Percentiles rank a stretch among this genome's conserved stretches.
Evolutionary conservation across 352 stramenopile genomes (phyloP).

Genomic region (Peronospora belbahrii): DNA sequence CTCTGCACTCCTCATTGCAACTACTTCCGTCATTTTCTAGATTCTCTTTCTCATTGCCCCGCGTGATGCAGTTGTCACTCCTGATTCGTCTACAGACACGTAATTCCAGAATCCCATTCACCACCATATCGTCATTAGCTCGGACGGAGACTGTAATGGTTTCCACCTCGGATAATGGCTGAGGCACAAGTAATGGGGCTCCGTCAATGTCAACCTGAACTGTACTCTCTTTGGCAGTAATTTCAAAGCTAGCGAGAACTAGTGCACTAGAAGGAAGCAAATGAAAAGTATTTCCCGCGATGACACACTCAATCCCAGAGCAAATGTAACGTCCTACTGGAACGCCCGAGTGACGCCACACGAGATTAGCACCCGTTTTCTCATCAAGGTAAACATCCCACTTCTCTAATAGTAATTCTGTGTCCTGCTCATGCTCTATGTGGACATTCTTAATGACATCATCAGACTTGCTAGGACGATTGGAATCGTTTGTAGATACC

Average conservation of each 20-base stretch:
- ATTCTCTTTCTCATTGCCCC: conserved; percentile 2
- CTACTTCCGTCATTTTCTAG: conserved; percentile 1
- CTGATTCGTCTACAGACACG: conserved; percentile 15
- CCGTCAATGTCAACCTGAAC: conserved; percentile 38
- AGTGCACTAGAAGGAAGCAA: conserved; percentile 31
- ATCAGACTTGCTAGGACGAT: not conserved
- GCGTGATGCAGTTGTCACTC: not conserved
- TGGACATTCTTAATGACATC: not conserved
- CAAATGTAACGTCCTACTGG: conserved; percentile 46
- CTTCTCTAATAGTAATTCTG: conserved; percentile 36
- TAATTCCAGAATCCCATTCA: conserved; percentile 44
- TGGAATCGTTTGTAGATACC: not conserved
- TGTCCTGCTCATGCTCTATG: not conserved
- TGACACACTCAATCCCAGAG: conserved; percentile 41
- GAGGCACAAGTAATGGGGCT: conserved; percentile 41
- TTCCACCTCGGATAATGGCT: conserved; percentile 26
- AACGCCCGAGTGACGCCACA: conserved; percentile 41
- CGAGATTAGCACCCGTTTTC: conserved; percentile 39
- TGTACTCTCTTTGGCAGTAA: conserved; percentile 47
- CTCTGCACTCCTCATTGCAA: conserved; percentile 9
- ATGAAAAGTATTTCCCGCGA: conserved; percentile 46
- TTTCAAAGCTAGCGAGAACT: conserved; percentile 32
- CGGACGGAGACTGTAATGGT: conserved; percentile 36
- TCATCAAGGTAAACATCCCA: conserved; percentile 55
- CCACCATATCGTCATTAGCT: conserved; percentile 37